Base-by-base conservation (phyloP, 495 filamentous ascomycete genomes). In the Lophiotrema nucula region DNA sequence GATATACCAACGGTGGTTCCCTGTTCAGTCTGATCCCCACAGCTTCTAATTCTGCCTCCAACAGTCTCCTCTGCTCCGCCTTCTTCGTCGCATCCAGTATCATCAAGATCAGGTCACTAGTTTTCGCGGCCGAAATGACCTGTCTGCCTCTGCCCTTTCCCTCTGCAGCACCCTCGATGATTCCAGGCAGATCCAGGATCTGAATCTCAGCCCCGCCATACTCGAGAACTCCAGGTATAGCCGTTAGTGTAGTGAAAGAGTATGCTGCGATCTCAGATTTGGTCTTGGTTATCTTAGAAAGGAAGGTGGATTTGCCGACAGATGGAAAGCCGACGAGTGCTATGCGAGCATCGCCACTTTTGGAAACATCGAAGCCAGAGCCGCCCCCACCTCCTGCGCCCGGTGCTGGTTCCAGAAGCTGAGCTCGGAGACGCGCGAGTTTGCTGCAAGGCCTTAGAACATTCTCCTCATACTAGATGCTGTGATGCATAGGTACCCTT, bases 151-250 rank as follows among this genome's bases (percentile, higher is more conserved):
- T 76, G 22, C 95, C 95, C 75, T 99, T 99, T 18, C 95, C 95
- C 72, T 99, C 95, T 0, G 90, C 77, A 31, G 95, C 95, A 43
- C 95, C 95, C 69, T 99, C 95, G 67, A 99, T 99, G 65, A 99
- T 99, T 77, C 95, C 95, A 0, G 95, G 95, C 55, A 99, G 76
- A 87, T 99, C 95, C 37, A 99, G 85, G 56, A 99, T 88, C 72
- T 99, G 95, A 56, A 99, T 97, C 73, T 99, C 95, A 1, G 95
- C 95, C 42, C 95, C 95, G 6, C 92, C 95, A 74, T 99, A 99
- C 75, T 97, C 95, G 56, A 99, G 79, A 8, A 99, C 95, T 60
- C 95, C 95, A 13, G 95, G 95, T 58, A 99, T 99, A 13, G 95
- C 95, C 1, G 95, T 99, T 22, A 99, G 77, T 0, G 95, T 99